Evolutionary conservation across 2,329 filamentous ascomycete species (phyloP), one percentile per base, ranked within the genome.

Genomic region (Claviceps africana): DNA sequence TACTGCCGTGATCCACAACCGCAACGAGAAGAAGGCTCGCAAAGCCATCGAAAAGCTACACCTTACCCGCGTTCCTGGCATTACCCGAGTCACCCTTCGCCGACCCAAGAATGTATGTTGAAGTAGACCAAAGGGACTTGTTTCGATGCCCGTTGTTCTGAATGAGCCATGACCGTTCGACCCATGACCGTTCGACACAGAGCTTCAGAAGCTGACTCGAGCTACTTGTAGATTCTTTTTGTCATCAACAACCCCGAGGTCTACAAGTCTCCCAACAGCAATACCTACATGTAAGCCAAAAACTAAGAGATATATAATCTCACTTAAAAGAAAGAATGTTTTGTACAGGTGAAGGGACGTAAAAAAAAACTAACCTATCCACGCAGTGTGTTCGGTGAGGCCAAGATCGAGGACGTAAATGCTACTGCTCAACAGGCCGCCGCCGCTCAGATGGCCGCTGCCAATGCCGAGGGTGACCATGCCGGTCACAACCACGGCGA

Each of bases 1-100:
- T 66, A 82, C 85, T 59, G 86, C 91, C 67, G 82, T 93, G 65
- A 85, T 98, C 67, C 91, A 97, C 82, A 95, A 88, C 69, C 89
- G 93, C 73, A 97, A 97, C 78, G 93, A 98, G 86, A 98, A 98
- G 87, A 98, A 98, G 85, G 94, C 93, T 65, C 86, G 93, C 76
- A 98, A 98, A 83, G 89, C 90, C 67, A 95, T 98, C 70, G 87
- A 89, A 73, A 98, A 98, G 84, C 83, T 97, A 68, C 90, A 95
- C 70, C 78, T 98, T 70, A 93, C 88, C 80, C 89, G 91, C 68
- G 86, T 98, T 62, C 86, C 87, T 67, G 94, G 93, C 70, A 98
- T 98, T 74, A 98, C 93, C 66, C 85, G 93, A 69, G 94, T 98
- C 65, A 98, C 94, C 61, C 83, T 98, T 68, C 87, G 93, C 75